Base-by-base conservation (phyloP, 768 basidiomycete species). In the Tulasnella sp. region DNA sequence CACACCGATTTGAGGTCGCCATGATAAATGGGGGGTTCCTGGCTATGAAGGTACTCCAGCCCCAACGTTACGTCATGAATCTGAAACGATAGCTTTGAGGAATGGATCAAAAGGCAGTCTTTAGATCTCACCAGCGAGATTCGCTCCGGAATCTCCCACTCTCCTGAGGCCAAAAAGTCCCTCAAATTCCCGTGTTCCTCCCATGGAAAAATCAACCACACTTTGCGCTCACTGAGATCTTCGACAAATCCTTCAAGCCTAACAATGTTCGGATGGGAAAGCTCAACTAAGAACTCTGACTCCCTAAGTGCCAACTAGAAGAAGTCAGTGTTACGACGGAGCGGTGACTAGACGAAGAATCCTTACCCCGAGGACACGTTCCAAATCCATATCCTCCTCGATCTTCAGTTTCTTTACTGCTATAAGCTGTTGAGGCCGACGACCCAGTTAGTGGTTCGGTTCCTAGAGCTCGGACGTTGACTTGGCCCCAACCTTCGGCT, bases 1-100 rank as follows among this genome's bases (percentile, higher is more conserved):
- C 73, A 8, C 40, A 74, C 73, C 8, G 73, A 74, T 44, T 74
- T 74, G n/a, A 60, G 58, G 16, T 60, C 58, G 24, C 58, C 58
- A 16, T 60, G 58, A 31, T 31, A 60, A 2, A 60, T 40, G 11
- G 73, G 73, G 1, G 73, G 34, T 2, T 40, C 37, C 37, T 20
- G 37, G 73, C 28, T 9, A 44, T 74, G 73, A 28, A 74, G 73
- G 34, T 74, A 74, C 37, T 74, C 73, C 14, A 74, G 2, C 1
- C 73, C 73, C 37, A 31, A 11, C 18, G 34, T 44, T 20, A 44
- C n/a, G 9, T 74, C 73, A 40, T 74, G 7, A 40, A 44, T 44
- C 73, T 74, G 37, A 31, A n/a, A 37, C 8, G n/a, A 28, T 28
- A 20, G 4, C 8, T 60, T n/a, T 60, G 11, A 60, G 58, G 28